Evolutionary conservation across 257 asterid species (phyloP).

Genomic region (Salvia splendens): DNA sequence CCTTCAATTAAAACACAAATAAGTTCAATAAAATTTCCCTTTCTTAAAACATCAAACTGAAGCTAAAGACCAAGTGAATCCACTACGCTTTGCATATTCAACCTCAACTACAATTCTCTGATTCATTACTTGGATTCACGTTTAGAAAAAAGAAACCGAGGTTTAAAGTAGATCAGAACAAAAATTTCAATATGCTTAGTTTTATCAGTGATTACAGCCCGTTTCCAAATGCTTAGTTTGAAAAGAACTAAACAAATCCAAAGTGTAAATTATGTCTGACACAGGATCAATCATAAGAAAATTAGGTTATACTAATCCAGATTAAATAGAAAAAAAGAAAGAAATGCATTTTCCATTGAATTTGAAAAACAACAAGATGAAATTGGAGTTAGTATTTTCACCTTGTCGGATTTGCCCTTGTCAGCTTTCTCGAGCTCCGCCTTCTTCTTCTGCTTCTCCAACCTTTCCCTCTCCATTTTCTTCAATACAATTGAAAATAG

Average conservation of each 20-base stretch:
- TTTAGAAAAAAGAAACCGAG: background rate
- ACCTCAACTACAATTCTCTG: background rate
- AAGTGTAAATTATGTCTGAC: background rate
- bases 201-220: background rate
- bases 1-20: constrained; percentile 34
- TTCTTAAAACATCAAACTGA: background rate
- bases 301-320: background rate
- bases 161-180: background rate
- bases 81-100: background rate
- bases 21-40: background rate
- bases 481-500: constrained; percentile 32
- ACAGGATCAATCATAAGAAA: background rate
- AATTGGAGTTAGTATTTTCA: constrained; percentile 13
- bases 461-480: constrained; percentile 79
- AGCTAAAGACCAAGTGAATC: background rate
- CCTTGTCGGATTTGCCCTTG: constrained; percentile 62
- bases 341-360: background rate
- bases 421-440: constrained; percentile 66
- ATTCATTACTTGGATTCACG: background rate
- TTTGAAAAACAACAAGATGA: background rate
- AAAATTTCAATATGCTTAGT: background rate
- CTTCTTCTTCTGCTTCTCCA: constrained; percentile 69
- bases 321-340: background rate
- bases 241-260: background rate
- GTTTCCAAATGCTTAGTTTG: background rate